phyloP scores from a whole-genome alignment of 306 rosid species.

The Gastrolobium bilobum region DNA sequence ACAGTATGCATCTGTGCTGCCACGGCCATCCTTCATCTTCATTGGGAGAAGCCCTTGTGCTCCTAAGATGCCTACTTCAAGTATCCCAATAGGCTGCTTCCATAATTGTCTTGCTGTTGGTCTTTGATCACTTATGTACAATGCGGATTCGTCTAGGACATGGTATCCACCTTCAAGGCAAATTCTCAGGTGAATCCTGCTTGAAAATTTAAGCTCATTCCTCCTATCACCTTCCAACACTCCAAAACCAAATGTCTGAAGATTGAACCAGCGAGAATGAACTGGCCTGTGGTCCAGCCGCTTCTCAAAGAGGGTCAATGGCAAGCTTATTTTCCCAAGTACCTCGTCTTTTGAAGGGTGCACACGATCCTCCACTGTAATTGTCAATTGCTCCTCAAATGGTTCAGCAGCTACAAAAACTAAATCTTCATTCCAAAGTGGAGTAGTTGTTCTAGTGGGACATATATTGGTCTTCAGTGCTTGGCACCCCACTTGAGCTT shows the following conservation, averaged over 20 bases:
- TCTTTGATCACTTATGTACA: constrained; percentile 83
- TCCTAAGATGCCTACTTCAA: constrained; percentile 86
- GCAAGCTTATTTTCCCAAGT: constrained; percentile 76
- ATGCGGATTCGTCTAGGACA: constrained; percentile 85
- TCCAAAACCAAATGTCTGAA: constrained; percentile 82
- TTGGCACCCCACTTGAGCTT: constrained; percentile 87
- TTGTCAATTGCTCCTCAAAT: constrained; percentile 77
- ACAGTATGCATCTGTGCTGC: constrained; percentile 85
- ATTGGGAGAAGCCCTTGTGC: constrained; percentile 88
- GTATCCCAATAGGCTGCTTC: constrained; percentile 83
- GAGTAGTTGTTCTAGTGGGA: constrained; percentile 62
- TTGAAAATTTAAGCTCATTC: constrained; percentile 79
- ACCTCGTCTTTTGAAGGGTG: constrained; percentile 79
- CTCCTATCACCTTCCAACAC: constrained; percentile 75
- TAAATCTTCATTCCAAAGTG: constrained; percentile 87
- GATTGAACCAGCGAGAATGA: constrained; percentile 87
- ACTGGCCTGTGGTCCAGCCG: constrained; percentile 82
- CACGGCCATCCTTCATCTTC: constrained; percentile 82
- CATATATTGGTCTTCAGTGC: constrained; percentile 72
- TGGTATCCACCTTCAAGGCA: constrained; percentile 98
- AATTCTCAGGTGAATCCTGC: constrained; percentile 81
- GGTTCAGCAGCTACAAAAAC: constrained; percentile 91
- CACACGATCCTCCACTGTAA: constrained; percentile 77
- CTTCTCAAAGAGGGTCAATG: constrained; percentile 71
- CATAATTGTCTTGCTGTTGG: constrained; percentile 90